Base-by-base conservation (phyloP, 2,329 filamentous ascomycete species). In the Pyrenophora tritici-repentis region DNA sequence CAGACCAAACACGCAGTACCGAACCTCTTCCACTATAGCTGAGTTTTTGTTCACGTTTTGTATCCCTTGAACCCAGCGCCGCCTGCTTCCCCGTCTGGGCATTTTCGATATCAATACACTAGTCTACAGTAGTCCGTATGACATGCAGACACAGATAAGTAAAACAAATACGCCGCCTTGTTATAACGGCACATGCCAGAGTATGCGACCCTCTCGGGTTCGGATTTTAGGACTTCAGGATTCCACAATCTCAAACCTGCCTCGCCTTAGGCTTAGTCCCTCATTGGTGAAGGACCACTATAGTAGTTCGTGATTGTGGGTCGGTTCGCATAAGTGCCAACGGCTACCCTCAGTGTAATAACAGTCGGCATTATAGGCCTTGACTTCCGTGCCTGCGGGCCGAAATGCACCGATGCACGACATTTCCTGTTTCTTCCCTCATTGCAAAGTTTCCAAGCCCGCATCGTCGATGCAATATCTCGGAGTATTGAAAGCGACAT, bases 321-420 rank as follows among this genome's bases (percentile, higher is more conserved):
- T 26, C 39, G 18, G 26, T 38, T 29, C 22, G 22, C 31, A 41
- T 26, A n/a, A 40, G 12, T 42, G 45, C 48, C 37, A 35, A 42
- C 32, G 39, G 37, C 13, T 32, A 34, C 17, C 42, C 34, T 20
- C 20, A 42, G 26, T 46, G 48, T 51, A 47, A 55, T 52, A 55
- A 42, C 52, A 55, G 24, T 33, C 43, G 43, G 32, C 43, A 22
- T 37, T 51, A 48, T 52, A 48, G 24, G 13, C 20, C 34, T 18
- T 32, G 35, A 32, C 13, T 38, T 36, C 22, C 26, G 38, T 38
- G 20, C 26, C 32, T 47, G 40, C 38, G n/a, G 43, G n/a, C 20
- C 48, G n/a, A 47, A 29, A 42, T 47, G 14, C 42, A 47, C 43
- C 5, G 22, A 24, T 24, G 22, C 22, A 24, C 22, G 34, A 32